These are phyloP conservation scores for Mortierella polycephala DNA, from an alignment of 371 early-diverging fungal species.

Conservation along the genomic window DNA sequence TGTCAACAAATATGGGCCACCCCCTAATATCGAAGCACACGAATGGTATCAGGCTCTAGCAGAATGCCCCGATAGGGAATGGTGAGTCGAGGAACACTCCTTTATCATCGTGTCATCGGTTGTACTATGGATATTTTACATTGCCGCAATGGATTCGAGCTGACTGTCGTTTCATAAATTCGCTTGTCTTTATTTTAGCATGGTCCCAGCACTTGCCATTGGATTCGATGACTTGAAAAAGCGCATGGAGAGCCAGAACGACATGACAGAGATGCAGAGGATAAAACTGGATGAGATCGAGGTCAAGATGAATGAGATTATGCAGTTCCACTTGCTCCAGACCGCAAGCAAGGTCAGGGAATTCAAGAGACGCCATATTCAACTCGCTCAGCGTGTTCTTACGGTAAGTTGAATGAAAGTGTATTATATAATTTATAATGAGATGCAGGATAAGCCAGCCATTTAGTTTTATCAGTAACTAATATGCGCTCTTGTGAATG, in stretches of 20 bases:
- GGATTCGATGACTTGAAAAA: constrained; percentile 90
- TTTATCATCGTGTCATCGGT: background rate
- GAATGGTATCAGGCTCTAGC: constrained; percentile 84
- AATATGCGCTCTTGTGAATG: background rate
- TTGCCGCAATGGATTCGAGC: too few species aligned
- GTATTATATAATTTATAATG: too few species aligned
- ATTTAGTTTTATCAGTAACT: background rate
- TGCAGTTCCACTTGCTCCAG: constrained; percentile 70
- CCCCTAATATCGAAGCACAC: constrained; percentile 76
- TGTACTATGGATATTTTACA: background rate
- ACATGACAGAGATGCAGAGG: constrained; percentile 68
- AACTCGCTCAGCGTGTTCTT: constrained; percentile 81
- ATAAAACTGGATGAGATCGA: constrained; percentile 67
- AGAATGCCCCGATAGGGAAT: constrained; percentile 86
- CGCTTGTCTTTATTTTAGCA: constrained; percentile 54
- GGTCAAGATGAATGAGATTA: constrained; percentile 73
- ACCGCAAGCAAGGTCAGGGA: constrained; percentile 70
- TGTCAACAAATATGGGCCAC: constrained; percentile 79
- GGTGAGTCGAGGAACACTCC: constrained; percentile 54
- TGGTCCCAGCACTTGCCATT: constrained; percentile 91
- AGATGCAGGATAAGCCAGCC: background rate
- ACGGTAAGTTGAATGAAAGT: constrained; percentile 25
- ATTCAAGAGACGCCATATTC: constrained; percentile 78
- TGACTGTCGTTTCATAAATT: background rate
- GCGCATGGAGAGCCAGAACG: constrained; percentile 80